A percentile compares a stretch with the other conserved stretches of the same genome.
phyloP scores from a whole-genome alignment of 306 rosid species.

The Adenanthera pavonina region DNA sequence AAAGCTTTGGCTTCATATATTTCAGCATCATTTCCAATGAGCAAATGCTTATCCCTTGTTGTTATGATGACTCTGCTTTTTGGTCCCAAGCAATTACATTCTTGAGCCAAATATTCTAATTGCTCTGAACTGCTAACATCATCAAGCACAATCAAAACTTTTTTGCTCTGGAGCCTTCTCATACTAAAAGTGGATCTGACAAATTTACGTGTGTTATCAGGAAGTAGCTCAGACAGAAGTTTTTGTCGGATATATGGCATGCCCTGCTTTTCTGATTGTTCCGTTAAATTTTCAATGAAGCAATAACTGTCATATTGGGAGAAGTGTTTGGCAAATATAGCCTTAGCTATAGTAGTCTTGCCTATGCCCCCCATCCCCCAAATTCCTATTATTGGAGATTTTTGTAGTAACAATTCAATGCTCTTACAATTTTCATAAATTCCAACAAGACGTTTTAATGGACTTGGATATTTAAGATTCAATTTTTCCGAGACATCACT shows the following conservation, averaged over 20 bases:
- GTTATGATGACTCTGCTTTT: conserved; percentile 43
- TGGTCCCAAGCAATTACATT: neutral
- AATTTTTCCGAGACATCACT: too few species aligned
- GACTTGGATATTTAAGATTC: too few species aligned
- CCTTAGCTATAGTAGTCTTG: conserved; percentile 18
- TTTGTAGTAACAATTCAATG: neutral
- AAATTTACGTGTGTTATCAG: too few species aligned
- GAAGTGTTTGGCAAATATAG: conserved; percentile 8
- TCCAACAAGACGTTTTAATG: neutral
- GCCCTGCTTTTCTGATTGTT: neutral
- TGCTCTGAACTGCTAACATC: conserved; percentile 28
- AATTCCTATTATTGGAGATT: neutral
- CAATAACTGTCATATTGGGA: conserved; percentile 35
- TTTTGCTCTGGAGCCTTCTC: conserved; percentile 25
- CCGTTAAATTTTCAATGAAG: conserved; percentile 30
- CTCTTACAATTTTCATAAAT: neutral
- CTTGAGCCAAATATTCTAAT: neutral
- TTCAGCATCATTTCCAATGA: conserved; percentile 2
- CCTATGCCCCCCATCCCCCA: conserved; percentile 41
- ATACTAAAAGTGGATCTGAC: neutral
- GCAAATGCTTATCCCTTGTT: conserved; percentile 35
- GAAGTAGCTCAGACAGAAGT: conserved; percentile 16
- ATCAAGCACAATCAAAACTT: conserved; percentile 39
- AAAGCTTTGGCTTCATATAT: conserved; percentile 32
- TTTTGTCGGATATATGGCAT: neutral